Conservation (phyloP, 352 stramenopile genomes). For the Peronospora tabacina region DNA sequence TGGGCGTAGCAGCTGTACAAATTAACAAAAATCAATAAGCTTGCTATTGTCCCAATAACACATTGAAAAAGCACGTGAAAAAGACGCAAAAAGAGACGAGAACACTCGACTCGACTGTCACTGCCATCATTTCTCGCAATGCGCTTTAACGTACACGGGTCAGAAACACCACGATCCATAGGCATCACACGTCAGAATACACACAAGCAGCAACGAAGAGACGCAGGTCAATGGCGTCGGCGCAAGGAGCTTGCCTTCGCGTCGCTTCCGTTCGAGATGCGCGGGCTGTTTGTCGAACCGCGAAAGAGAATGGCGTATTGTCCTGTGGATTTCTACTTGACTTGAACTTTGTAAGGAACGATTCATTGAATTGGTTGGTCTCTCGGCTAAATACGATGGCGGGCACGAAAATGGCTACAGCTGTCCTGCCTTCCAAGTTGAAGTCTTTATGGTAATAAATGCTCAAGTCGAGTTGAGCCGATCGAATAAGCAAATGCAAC, state of each 20-base stretch:
- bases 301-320: slow-evolving; percentile 6
- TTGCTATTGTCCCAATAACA: background rate
- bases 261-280: background rate
- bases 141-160: slow-evolving; percentile 8
- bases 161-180: slow-evolving; percentile 14
- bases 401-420: slow-evolving; percentile 8
- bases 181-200: background rate
- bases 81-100: slow-evolving; percentile 4
- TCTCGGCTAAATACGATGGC: slow-evolving; percentile 11
- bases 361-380: slow-evolving; percentile 46
- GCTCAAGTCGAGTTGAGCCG: no score
- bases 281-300: background rate
- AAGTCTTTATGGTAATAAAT: no score
- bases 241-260: background rate
- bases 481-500: no score
- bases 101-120: slow-evolving; percentile 5
- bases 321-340: slow-evolving; percentile 26
- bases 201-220: background rate
- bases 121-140: slow-evolving; percentile 1
- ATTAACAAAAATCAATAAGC: slow-evolving; percentile 2
- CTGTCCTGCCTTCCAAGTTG: no score
- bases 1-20: slow-evolving; percentile 1
- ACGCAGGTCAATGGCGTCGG: background rate
- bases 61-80: background rate
- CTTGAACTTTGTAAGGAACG: slow-evolving; percentile 37